Percentiles rank a stretch among this genome's conserved stretches.
phyloP scores from a whole-genome alignment of 164 flowering plant genomes.

The Hamamelis virginiana region DNA sequence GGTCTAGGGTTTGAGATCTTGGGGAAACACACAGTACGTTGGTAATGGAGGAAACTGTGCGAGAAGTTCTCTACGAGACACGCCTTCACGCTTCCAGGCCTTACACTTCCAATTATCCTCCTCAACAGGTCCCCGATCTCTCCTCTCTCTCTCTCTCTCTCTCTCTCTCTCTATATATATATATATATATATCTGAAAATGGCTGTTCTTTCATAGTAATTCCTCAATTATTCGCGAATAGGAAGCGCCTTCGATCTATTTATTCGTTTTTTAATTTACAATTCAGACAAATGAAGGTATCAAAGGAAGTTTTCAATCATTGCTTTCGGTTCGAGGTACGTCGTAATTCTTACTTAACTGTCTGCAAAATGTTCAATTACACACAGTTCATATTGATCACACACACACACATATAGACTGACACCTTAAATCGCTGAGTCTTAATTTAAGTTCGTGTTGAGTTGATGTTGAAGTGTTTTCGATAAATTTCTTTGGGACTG shows the following conservation, averaged over 20 bases:
- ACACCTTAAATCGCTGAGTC: too few species aligned
- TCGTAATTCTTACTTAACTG: not conserved
- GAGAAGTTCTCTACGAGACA: slow-evolving; percentile 66
- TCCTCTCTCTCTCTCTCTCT: not conserved
- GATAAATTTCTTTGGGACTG: too few species aligned
- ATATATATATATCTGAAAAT: not conserved
- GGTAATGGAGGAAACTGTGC: slow-evolving; percentile 31
- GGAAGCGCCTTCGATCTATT: not conserved
- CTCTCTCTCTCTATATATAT: not conserved
- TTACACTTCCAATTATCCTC: slow-evolving; percentile 61
- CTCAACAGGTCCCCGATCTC: slow-evolving; percentile 43
- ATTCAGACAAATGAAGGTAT: slow-evolving; percentile 39
- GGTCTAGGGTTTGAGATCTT: slow-evolving; percentile 18
- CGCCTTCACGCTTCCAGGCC: slow-evolving; percentile 63
- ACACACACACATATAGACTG: too few species aligned
- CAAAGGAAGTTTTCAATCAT: slow-evolving; percentile 40
- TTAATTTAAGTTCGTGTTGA: not conserved
- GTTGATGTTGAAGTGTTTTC: too few species aligned
- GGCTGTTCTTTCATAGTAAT: too few species aligned
- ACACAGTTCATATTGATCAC: not conserved
- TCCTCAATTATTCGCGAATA: not conserved
- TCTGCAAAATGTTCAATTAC: not conserved
- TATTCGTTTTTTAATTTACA: not conserved
- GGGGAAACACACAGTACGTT: not conserved
- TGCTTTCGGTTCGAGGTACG: slow-evolving; percentile 42